phyloP scores from a whole-genome alignment of 2,329 filamentous ascomycete species.

The Ustulina deusta region DNA sequence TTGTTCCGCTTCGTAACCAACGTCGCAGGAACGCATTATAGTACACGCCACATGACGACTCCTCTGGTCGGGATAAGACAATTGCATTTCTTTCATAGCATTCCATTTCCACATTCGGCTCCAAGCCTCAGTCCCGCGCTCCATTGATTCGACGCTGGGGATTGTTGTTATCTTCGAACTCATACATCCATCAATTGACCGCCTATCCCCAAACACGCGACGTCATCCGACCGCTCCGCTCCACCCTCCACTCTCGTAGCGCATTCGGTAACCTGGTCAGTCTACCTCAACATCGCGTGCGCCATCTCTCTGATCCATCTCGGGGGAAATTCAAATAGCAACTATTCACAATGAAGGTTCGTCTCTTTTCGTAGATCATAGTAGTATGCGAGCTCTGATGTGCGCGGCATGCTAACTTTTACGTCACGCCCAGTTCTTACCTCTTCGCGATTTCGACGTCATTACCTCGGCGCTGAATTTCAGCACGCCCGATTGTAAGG shows the following conservation, averaged over 20 bases:
- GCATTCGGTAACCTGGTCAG: slow-evolving; percentile 20
- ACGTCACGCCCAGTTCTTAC: slow-evolving; percentile 76
- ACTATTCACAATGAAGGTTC: slow-evolving; percentile 48
- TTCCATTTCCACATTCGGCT: background rate
- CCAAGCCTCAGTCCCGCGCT: background rate
- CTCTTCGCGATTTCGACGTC: slow-evolving; percentile 89
- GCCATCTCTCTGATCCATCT: background rate
- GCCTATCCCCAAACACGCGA: slow-evolving; percentile 32
- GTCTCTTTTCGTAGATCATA: slow-evolving; percentile 22
- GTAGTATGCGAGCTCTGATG: background rate
- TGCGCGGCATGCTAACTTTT: slow-evolving; percentile 23
- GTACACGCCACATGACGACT: slow-evolving; percentile 6
- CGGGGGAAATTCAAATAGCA: slow-evolving; percentile 16
- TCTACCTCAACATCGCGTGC: slow-evolving; percentile 12
- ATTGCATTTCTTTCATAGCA: slow-evolving; percentile 17
- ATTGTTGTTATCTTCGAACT: slow-evolving; percentile 10
- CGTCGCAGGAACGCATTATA: slow-evolving; percentile 36
- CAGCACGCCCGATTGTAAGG: slow-evolving; percentile 90
- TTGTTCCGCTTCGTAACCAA: slow-evolving; percentile 37
- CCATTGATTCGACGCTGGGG: slow-evolving; percentile 1
- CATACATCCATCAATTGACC: slow-evolving; percentile 22
- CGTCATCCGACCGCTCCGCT: slow-evolving; percentile 40
- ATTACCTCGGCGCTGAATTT: slow-evolving; percentile 95
- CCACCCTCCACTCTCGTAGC: slow-evolving; percentile 31
- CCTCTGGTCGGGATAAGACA: slow-evolving; percentile 14